Conservation (phyloP, 306 rosid genomes). For the Sicyos edulis region DNA sequence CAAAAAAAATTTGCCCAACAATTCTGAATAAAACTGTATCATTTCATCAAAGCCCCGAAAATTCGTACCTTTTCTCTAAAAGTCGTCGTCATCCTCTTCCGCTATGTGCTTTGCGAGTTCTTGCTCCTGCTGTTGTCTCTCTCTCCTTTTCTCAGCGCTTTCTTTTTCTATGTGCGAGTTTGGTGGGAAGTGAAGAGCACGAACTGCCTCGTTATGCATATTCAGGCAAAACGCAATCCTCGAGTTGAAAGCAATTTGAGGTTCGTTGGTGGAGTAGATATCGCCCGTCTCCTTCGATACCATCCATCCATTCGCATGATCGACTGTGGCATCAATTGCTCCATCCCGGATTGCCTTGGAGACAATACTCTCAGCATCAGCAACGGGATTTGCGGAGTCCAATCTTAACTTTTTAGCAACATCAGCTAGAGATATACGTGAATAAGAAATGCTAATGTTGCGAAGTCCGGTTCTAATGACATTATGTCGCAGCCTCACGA, state of each 20-base stretch:
- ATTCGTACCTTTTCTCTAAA: conserved; percentile 17
- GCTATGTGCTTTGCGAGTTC: conserved; percentile 55
- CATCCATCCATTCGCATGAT: conserved; percentile 82
- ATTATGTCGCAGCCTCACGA: conserved; percentile 89
- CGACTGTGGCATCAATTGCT: conserved; percentile 54
- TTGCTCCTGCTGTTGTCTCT: conserved; percentile 51
- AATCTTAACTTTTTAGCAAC: conserved; percentile 84
- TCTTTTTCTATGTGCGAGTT: conserved; percentile 49
- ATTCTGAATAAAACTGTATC: conserved; percentile 1
- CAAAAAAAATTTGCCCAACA: background rate
- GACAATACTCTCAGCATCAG: conserved; percentile 82
- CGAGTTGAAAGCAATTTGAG: conserved; percentile 85
- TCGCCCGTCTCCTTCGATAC: conserved; percentile 96
- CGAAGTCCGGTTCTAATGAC: conserved; percentile 95
- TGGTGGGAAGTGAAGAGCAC: conserved; percentile 59
- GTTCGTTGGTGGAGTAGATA: conserved; percentile 82
- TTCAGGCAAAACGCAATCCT: conserved; percentile 91
- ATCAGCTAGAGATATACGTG: conserved; percentile 84
- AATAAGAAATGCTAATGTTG: conserved; percentile 89
- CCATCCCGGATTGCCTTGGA: conserved; percentile 97
- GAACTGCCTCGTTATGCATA: conserved; percentile 86
- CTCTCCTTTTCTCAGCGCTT: conserved; percentile 53
- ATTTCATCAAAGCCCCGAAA: background rate
- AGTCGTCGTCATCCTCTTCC: conserved; percentile 52
- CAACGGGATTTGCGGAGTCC: conserved; percentile 53